phyloP scores from a whole-genome alignment of 208 protist species.

The Acanthamoeba rhysodes region DNA sequence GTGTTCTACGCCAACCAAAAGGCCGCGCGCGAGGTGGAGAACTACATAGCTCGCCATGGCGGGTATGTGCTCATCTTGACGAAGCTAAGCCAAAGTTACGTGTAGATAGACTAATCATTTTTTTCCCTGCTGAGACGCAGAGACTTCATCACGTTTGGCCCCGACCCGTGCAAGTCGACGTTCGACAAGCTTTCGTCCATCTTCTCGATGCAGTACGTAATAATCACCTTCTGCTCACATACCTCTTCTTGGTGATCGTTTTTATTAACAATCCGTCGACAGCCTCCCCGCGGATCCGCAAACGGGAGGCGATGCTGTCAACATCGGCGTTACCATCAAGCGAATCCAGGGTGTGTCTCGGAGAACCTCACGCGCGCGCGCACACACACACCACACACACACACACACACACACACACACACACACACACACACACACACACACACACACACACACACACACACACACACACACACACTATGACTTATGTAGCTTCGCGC shows the following conservation, averaged over 20 bases:
- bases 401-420: no score
- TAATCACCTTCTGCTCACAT: background rate
- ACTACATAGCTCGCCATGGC: slow-evolving; percentile 21
- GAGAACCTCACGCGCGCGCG: background rate
- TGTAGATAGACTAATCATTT: background rate
- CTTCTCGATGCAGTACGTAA: background rate
- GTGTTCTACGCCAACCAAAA: slow-evolving; percentile 47
- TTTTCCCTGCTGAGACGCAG: background rate
- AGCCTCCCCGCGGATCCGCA: background rate
- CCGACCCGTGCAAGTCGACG: slow-evolving; percentile 29
- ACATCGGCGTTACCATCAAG: slow-evolving; percentile 31
- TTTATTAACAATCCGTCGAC: no score
- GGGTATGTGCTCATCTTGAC: background rate
- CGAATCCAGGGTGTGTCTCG: background rate
- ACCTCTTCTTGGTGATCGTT: background rate
- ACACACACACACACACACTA: background rate
- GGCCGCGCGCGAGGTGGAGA: slow-evolving; percentile 37
- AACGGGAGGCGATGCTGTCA: slow-evolving; percentile 7
- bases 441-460: no score
- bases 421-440: no score
- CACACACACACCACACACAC: background rate
- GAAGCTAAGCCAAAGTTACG: background rate
- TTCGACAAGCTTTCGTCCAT: background rate
- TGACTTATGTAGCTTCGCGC: background rate
- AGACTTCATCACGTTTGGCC: slow-evolving; percentile 9